Evolutionary conservation across 2,329 filamentous ascomycete species (phyloP), one percentile per base, ranked within the genome.

Genomic region (Thielaviopsis populi): DNA sequence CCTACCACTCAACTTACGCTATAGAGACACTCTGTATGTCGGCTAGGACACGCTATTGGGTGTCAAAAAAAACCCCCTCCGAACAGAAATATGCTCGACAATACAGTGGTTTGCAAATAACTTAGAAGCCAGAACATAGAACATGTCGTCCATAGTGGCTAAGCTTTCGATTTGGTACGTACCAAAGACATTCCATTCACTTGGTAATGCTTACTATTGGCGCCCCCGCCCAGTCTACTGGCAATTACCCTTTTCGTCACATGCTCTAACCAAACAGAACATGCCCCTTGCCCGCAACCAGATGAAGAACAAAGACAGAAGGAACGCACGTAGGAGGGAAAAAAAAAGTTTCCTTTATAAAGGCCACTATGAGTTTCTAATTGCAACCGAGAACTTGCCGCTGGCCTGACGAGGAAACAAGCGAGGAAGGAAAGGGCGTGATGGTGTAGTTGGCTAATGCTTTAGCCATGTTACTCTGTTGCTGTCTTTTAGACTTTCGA

Each of bases 341-440:
- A 56, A 56, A 56, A 33, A 54, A 24, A 46, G 24, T 46, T 58
- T 24, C 48, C 54, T 63, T 56, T 58, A 46, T 58, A 56, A 59
- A 19, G 13, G 62, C 33, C 30, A 46, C 27, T 58, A 24, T 19
- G n/a, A 43, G 42, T 17, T 33, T 24, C 43, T 61, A 48, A 43
- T 48, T 46, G 17, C 59, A 61, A 61, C 59, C 59, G 43, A 61
- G 27, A 41, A 61, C 59, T 48, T 19, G 24, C 41, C 43, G 59
- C 53, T 37, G 53, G 53, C 53, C 53, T 56, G 17, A 56, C 13
- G 53, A 56, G 53, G 53, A 56, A 56, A 56, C 53, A 56, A 37
- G 53, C 53, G 30, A 30, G 53, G 27, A 37, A n/a, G 53, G 53
- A 56, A 56, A 56, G 53, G 13, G 30, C 27, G 53, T 56, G 53